A percentile compares a stretch with the other conserved stretches of the same genome.
Evolutionary conservation across 768 basidiomycete genomes (phyloP).

Genomic region (Rhodotorula paludigena): DNA sequence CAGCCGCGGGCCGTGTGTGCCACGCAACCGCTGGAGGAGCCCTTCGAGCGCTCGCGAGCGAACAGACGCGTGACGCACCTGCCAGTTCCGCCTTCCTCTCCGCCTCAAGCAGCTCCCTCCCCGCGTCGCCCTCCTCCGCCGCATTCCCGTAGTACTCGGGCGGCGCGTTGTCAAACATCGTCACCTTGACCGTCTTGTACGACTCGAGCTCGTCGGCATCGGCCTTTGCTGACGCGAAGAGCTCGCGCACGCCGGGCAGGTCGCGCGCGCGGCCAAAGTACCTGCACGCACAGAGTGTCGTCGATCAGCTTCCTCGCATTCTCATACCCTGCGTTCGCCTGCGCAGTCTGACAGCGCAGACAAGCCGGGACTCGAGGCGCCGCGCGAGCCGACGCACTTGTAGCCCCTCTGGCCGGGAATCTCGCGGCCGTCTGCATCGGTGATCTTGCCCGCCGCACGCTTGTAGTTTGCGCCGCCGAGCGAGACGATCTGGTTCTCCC

Average conservation of each 20-base stretch:
- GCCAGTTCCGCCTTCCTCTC: slow-evolving; percentile 69
- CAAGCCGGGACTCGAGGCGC: not conserved
- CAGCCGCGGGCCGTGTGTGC: no score
- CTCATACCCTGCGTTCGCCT: not conserved
- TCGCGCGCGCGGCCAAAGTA: slow-evolving; percentile 98
- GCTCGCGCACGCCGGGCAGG: slow-evolving; percentile 85
- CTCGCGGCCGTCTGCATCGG: slow-evolving; percentile 91
- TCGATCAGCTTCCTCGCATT: not conserved
- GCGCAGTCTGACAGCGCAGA: not conserved
- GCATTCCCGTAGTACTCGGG: slow-evolving; percentile 86
- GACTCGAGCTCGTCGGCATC: slow-evolving; percentile 66
- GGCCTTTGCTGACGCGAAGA: slow-evolving; percentile 66
- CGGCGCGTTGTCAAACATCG: slow-evolving; percentile 81
- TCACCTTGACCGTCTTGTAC: slow-evolving; percentile 63
- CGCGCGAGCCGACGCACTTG: slow-evolving; percentile 59
- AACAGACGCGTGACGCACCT: slow-evolving; percentile 54
- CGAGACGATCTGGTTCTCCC: slow-evolving; percentile 97
- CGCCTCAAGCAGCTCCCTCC: slow-evolving; percentile 56
- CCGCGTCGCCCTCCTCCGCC: slow-evolving; percentile 65
- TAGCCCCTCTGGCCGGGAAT: slow-evolving; percentile 96
- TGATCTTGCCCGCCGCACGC: slow-evolving; percentile 79
- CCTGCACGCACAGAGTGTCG: slow-evolving; percentile 49
- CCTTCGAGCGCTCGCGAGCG: not conserved
- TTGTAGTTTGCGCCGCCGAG: slow-evolving; percentile 94
- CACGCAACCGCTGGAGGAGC: not conserved